phyloP scores from a whole-genome alignment of 495 filamentous ascomycete species.

The Beverwykella pulmonaria region DNA sequence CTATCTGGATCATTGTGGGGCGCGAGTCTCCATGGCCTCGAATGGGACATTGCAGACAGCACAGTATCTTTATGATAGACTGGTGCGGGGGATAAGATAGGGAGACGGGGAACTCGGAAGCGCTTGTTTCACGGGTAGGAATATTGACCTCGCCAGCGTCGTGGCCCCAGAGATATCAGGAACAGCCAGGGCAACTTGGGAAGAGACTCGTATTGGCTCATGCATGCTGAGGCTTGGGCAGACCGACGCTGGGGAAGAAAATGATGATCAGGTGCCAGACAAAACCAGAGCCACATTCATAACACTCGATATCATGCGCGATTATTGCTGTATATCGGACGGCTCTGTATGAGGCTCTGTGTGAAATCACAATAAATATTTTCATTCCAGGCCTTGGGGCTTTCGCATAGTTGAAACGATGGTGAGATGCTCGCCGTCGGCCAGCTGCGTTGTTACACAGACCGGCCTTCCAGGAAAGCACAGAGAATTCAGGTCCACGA shows the following conservation, averaged over 20 bases:
- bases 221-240: background rate
- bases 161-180: background rate
- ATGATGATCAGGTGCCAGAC: background rate
- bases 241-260: background rate
- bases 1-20: background rate
- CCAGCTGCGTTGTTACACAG: constrained; percentile 27
- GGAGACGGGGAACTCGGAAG: background rate
- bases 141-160: background rate
- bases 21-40: background rate
- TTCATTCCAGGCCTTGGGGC: background rate
- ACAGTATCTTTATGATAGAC: background rate
- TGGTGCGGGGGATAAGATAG: background rate
- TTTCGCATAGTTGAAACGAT: background rate
- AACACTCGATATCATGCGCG: background rate
- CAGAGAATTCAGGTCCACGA: background rate
- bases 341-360: background rate
- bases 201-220: background rate
- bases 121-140: background rate
- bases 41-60: background rate
- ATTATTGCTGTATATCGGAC: background rate
- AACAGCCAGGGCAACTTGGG: background rate
- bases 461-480: background rate
- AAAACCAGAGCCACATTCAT: too few relatives aligned
- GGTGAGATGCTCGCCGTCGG: constrained; percentile 15
- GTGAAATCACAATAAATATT: background rate